Percentiles rank a stretch among this genome's conserved stretches.
These are phyloP conservation scores for Penicillium nordicum DNA, from an alignment of 2,329 filamentous ascomycete species.

Conservation along the genomic window DNA sequence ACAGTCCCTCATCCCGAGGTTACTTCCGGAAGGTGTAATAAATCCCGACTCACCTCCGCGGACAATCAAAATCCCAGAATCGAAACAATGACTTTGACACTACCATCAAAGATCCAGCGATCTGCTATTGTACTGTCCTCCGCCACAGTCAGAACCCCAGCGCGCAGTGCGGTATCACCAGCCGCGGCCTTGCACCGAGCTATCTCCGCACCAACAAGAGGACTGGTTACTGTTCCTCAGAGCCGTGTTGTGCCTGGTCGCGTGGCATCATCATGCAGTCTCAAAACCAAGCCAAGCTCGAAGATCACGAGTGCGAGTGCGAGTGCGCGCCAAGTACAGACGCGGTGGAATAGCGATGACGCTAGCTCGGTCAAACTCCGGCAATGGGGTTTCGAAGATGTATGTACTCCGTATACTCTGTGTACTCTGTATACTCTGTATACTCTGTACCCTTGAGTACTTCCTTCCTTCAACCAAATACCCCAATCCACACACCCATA, in stretches of 20 bases:
- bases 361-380: slow-evolving; percentile 13
- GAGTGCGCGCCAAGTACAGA: slow-evolving; percentile 3
- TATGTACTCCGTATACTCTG: slow-evolving; percentile 13
- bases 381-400: slow-evolving; percentile 38
- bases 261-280: background rate
- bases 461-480: background rate
- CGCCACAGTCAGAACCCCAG: slow-evolving; percentile 1
- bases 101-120: slow-evolving; percentile 13
- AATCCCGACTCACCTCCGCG: background rate
- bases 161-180: slow-evolving; percentile 4
- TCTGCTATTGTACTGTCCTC: slow-evolving; percentile 3
- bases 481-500: background rate
- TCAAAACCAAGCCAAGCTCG: background rate
- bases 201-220: slow-evolving; percentile 16
- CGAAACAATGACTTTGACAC: slow-evolving; percentile 14
- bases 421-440: background rate
- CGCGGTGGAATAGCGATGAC: slow-evolving; percentile 23
- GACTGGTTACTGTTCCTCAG: slow-evolving; percentile 2
- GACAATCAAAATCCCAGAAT: background rate
- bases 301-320: background rate
- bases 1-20: slow-evolving; percentile 4
- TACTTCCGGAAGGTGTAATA: background rate
- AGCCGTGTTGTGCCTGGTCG: background rate
- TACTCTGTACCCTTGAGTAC: too few species aligned
- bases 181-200: slow-evolving; percentile 8